phyloP scores from a whole-genome alignment of 169 alveolate species.

The Theileria parva region DNA sequence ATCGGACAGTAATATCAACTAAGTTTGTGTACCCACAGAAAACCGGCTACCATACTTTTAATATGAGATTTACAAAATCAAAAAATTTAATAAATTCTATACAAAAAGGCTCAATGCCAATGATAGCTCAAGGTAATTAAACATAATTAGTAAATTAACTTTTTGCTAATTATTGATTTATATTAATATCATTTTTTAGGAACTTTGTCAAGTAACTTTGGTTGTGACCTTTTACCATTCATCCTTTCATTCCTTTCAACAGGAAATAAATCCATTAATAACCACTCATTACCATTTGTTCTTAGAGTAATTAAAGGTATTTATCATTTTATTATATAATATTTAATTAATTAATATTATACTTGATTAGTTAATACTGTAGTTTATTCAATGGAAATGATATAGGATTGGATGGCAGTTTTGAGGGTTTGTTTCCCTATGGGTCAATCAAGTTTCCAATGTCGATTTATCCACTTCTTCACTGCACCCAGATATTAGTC shows the following conservation, averaged over 20 bases:
- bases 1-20: neutral
- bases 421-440: constrained; percentile 57
- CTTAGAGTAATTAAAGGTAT: constrained; percentile 29
- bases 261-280: constrained; percentile 16
- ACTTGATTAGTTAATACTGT: constrained; percentile 6
- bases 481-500: constrained; percentile 25
- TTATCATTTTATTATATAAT: constrained; percentile 7
- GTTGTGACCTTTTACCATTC: constrained; percentile 5
- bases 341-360: constrained; percentile 17
- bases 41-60: neutral
- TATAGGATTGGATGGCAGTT: constrained; percentile 36
- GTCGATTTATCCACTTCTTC: constrained; percentile 25
- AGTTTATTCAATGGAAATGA: neutral
- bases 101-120: constrained; percentile 19
- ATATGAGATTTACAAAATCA: constrained; percentile 12
- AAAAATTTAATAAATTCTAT: constrained; percentile 22
- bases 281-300: constrained; percentile 15
- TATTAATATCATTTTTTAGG: constrained; percentile 4
- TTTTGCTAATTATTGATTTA: neutral
- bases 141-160: neutral
- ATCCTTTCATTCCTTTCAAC: constrained; percentile 3
- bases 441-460: constrained; percentile 22
- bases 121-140: constrained; percentile 12
- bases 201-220: constrained; percentile 3
- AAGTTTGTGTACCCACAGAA: constrained; percentile 18